Evolutionary conservation across 441 rosid genomes (phyloP).

Genomic region (Macaranga tanarius): DNA sequence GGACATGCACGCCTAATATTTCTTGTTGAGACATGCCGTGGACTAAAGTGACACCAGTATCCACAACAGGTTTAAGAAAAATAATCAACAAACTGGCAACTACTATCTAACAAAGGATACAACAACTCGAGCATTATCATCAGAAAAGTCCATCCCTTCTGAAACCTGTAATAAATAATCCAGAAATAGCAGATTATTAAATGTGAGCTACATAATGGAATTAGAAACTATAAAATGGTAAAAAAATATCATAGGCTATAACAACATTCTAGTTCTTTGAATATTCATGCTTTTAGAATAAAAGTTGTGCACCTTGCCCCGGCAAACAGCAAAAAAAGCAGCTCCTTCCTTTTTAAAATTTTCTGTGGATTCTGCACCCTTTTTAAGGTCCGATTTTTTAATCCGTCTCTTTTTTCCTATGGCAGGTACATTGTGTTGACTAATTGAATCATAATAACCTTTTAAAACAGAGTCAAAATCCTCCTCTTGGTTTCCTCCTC

Average conservation of each 20-base stretch:
- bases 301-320: conserved; percentile 72
- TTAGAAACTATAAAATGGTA: background rate
- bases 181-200: background rate
- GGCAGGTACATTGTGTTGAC: conserved; percentile 36
- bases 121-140: conserved; percentile 95
- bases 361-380: conserved; percentile 37
- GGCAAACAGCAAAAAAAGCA: conserved; percentile 90
- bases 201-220: background rate
- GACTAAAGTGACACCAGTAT: conserved; percentile 17
- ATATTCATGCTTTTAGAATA: background rate
- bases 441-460: conserved; percentile 66
- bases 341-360: conserved; percentile 61
- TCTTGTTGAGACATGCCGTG: background rate
- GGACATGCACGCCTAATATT: background rate
- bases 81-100: conserved; percentile 15
- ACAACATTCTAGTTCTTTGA: background rate
- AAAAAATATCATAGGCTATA: background rate
- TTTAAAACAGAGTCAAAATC: conserved; percentile 79
- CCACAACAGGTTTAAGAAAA: background rate
- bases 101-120: conserved; percentile 65
- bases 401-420: conserved; percentile 53
- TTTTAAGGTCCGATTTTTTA: conserved; percentile 43
- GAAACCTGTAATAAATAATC: conserved; percentile 68
- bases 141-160: conserved; percentile 96
- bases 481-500: conserved; percentile 86